Evolutionary conservation across 2,329 filamentous ascomycete species (phyloP), one percentile per base, ranked within the genome.

Genomic region (Colletotrichum liaoningense): DNA sequence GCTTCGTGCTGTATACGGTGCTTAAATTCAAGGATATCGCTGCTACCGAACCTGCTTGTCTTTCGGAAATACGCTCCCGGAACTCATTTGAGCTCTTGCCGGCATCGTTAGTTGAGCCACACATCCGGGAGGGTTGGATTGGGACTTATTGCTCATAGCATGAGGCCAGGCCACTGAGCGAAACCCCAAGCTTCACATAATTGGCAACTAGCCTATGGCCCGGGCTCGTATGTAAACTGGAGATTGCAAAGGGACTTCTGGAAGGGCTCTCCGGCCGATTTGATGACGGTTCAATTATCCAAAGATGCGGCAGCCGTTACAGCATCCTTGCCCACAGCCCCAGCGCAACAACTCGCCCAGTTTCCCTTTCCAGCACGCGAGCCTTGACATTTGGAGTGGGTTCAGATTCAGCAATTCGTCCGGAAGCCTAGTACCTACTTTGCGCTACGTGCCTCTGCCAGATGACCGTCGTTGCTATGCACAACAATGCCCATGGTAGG

Each of bases 371-470:
- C 26, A 33, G 55, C 19, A 65, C 30, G 63, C 52, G 26, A 24
- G 52, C 63, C 63, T 24, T 64, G 28, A 58, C 49, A 55, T 33
- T 55, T 26, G 24, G 22, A 14, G 26, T 55, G n/a, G 52, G 14
- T 49, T 67, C 24, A 38, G 64, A 35, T 35, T 38, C 38, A 67
- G 38, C 26, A 24, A 67, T n/a, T 67, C 54, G 55, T 59, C 64
- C 38, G 52, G 35, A 67, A 33, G 26, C 5, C 33, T 46, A 16
- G 35, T 19, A 67, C 28, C 35, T 26, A 67, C 30, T 55, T 59
- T 55, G 58, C 64, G 55, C 64, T 67, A 67, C 35, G 55, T 58
- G 54, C 63, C 35, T 67, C 62, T 54, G 52, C 46, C 55, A 58
- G 30, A 54, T 59, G 33, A 24, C 64, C 35, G 9, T 22, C 24